Evolutionary conservation across 108 stramenopile genomes (phyloP).

Genomic region (Cyclotella kingstonii): DNA sequence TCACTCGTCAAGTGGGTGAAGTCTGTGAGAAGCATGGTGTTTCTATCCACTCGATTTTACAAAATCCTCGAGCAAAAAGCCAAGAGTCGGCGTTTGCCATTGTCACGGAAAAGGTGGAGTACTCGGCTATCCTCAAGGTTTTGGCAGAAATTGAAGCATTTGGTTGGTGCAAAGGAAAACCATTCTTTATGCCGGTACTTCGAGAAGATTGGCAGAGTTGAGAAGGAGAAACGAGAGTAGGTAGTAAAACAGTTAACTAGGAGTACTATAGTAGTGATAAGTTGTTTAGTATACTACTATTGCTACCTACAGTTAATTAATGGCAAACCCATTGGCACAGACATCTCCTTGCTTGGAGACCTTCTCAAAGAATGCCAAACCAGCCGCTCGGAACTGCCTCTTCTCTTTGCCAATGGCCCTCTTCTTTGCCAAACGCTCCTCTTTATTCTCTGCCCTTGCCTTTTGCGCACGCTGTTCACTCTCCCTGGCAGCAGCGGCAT

Average conservation of each 20-base stretch:
- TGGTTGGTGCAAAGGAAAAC: slow-evolving; percentile 80
- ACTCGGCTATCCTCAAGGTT: slow-evolving; percentile 61
- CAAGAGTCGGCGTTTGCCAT: slow-evolving; percentile 83
- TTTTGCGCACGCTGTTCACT: slow-evolving; percentile 66
- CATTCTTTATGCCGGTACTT: slow-evolving; percentile 86
- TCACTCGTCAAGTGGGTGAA: slow-evolving; percentile 81
- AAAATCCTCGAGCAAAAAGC: slow-evolving; percentile 71
- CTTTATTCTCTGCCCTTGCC: slow-evolving; percentile 67
- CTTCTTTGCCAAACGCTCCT: slow-evolving; percentile 53
- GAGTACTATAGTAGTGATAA: neutral
- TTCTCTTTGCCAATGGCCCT: slow-evolving; percentile 63
- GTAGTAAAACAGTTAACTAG: too few species aligned
- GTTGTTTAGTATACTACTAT: neutral
- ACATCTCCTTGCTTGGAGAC: slow-evolving; percentile 82
- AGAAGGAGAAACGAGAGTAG: too few species aligned
- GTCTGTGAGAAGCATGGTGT: slow-evolving; percentile 82
- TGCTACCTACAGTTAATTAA: slow-evolving; percentile 40
- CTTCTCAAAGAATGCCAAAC: slow-evolving; percentile 74
- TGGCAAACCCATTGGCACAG: slow-evolving; percentile 76
- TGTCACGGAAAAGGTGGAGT: slow-evolving; percentile 79
- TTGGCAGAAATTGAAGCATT: slow-evolving; percentile 70
- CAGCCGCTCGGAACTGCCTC: slow-evolving; percentile 68
- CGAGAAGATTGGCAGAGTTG: slow-evolving; percentile 71
- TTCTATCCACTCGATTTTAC: slow-evolving; percentile 84
- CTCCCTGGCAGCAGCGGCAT: slow-evolving; percentile 85